Percentiles rank a stretch among this genome's conserved stretches.
phyloP scores from a whole-genome alignment of 345 rosid genomes.

The Arabidopsis thaliana region DNA sequence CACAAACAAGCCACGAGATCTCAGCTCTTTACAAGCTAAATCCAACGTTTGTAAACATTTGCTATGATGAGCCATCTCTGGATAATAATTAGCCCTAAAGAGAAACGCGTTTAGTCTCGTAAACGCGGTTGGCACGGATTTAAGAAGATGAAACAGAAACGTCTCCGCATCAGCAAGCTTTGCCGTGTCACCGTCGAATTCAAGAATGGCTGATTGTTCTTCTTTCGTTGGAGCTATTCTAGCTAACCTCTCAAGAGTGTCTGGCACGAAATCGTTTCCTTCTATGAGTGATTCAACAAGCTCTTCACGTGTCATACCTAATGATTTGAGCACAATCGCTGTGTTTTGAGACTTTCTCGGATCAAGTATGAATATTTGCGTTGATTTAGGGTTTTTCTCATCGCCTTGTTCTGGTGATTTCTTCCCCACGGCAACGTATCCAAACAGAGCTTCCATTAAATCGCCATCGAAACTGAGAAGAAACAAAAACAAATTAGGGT shows the following conservation, averaged over 20 bases:
- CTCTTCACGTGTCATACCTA: conserved; percentile 63
- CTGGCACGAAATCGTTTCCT: conserved; percentile 63
- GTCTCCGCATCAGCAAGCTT: conserved; percentile 76
- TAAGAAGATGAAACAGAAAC: conserved; percentile 74
- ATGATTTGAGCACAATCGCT: conserved; percentile 75
- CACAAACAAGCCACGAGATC: conserved; percentile 70
- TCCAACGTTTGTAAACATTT: conserved; percentile 59
- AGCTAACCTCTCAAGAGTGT: conserved; percentile 72
- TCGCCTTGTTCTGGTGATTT: conserved; percentile 49
- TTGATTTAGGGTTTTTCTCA: conserved; percentile 11
- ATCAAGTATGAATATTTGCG: conserved; percentile 67
- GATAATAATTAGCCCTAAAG: conserved; percentile 66
- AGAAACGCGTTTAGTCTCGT: conserved; percentile 64
- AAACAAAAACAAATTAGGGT: neutral
- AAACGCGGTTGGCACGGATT: conserved; percentile 73
- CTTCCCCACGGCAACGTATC: conserved; percentile 62
- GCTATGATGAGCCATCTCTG: conserved; percentile 57
- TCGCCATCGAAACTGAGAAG: conserved; percentile 72
- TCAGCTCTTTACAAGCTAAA: conserved; percentile 72
- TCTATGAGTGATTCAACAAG: conserved; percentile 59
- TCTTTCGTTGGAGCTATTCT: conserved; percentile 73
- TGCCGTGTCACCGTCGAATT: conserved; percentile 59
- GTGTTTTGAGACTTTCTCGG: conserved; percentile 78
- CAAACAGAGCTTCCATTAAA: conserved; percentile 93
- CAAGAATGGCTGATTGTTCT: conserved; percentile 63